phyloP scores from a whole-genome alignment of 306 rosid species.

The Luffa acutangula region DNA sequence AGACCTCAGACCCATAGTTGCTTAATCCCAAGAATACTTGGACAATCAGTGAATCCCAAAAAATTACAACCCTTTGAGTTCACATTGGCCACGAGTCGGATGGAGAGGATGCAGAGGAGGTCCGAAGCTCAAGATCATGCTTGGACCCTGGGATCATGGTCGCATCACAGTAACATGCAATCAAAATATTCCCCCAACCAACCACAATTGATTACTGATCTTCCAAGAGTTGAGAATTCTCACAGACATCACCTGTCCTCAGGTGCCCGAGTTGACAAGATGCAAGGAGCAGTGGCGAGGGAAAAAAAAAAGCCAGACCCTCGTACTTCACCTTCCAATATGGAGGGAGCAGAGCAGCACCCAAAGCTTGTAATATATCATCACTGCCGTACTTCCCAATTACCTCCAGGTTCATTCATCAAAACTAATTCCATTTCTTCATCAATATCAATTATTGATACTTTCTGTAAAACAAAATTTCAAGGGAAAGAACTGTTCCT shows the following conservation, averaged over 20 bases:
- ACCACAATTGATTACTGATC: slow-evolving; percentile 8
- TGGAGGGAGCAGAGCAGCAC: slow-evolving; percentile 16
- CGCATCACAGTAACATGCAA: slow-evolving; percentile 15
- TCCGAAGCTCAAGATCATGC: slow-evolving; percentile 24
- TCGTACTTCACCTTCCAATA: slow-evolving; percentile 19
- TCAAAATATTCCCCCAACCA: slow-evolving; percentile 15
- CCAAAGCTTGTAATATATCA: slow-evolving; percentile 18
- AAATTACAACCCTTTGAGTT: slow-evolving; percentile 12
- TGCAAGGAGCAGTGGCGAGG: slow-evolving; percentile 19
- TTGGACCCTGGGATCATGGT: slow-evolving; percentile 25
- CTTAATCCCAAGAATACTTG: background rate
- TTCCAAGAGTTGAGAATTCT: slow-evolving; percentile 19
- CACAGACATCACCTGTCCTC: slow-evolving; percentile 25
- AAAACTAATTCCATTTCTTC: background rate
- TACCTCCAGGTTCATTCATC: slow-evolving; percentile 16
- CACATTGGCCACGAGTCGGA: slow-evolving; percentile 6
- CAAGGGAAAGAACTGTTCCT: background rate
- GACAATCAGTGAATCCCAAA: background rate
- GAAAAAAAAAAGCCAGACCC: slow-evolving; percentile 28
- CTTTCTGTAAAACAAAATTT: background rate
- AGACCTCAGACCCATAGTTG: background rate
- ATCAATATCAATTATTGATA: background rate
- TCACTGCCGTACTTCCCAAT: slow-evolving; percentile 17
- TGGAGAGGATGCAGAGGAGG: slow-evolving; percentile 28
- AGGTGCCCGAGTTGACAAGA: slow-evolving; percentile 26